Base-by-base conservation (phyloP, 1,139 yeast genomes). In the Kodamaea sp. region DNA sequence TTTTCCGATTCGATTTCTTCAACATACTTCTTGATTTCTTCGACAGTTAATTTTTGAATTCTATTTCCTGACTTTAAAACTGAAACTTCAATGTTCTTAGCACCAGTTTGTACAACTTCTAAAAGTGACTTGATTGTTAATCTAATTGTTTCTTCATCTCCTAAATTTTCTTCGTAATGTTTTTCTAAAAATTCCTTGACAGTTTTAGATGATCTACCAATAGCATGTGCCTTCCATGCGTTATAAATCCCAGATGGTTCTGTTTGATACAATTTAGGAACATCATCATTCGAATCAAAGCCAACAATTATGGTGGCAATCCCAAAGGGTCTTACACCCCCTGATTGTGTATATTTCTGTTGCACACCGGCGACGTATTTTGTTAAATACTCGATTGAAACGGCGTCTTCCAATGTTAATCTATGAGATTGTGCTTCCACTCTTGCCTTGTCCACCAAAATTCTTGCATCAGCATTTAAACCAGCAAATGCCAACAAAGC, bases 161-260 rank as follows among this genome's bases (percentile, higher is more conserved):
- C 70, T 65, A 83, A 62, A 20, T 77, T 88, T 41, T 83, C 89
- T 53, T 75, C 77, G 65, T 86, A 90, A 56, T 88, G 86, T 67
- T 89, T 90, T 63, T 94, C 99, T 62, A 92, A 75, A 54, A 90
- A 86, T 62, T 94, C 98, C 52, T 95, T 82, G 27, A 94, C 97
- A 1, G 97, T 92, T 63, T 92, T 92, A 46, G 95, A 79, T 44
- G 95, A 86, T 58, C 96, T 81, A 41, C 99, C 99, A 59, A 94
- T 92, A 22, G 98, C 90, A 61, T 88, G 94, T 15, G 98, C 97
- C 63, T 90, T 88, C 98, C 98, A 92, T n/a, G 97, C 96, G 40
- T 95, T 88, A 60, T 84, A 92, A 49, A 92, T 94, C 24, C 99
- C 99, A 33, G 96, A 85, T 34, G 98, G 98, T 62, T 92, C 99